phyloP scores from a whole-genome alignment of 768 basidiomycete genomes.

The Cystofilobasidium macerans region DNA sequence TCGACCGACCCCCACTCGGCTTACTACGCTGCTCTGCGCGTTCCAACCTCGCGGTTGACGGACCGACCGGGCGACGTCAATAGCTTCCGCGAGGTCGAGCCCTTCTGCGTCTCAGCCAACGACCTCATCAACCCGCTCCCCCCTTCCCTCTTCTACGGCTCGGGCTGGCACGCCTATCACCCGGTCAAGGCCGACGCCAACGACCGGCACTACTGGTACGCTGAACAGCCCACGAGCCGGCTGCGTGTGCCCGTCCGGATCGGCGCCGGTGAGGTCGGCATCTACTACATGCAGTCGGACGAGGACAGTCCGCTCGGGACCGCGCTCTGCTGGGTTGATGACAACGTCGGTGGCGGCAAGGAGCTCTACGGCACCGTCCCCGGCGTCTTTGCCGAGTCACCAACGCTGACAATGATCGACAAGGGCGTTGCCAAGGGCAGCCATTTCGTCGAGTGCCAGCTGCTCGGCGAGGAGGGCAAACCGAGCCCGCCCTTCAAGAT shows the following conservation, averaged over 20 bases:
- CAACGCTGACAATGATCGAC: conserved; percentile 78
- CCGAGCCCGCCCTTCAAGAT: conserved; percentile 10
- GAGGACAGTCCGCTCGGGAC: conserved; percentile 44
- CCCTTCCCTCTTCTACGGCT: conserved; percentile 82
- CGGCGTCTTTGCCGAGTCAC: conserved; percentile 46
- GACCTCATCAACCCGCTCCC: conserved; percentile 95
- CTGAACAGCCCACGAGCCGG: conserved; percentile 69
- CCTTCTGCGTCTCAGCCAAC: conserved; percentile 91
- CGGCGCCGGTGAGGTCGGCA: conserved; percentile 70
- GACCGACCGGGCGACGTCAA: conserved; percentile 42
- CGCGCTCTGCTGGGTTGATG: conserved; percentile 92
- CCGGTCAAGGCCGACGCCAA: conserved; percentile 47
- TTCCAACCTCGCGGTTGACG: conserved; percentile 65
- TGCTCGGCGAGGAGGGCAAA: conserved; percentile 58
- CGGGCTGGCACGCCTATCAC: conserved; percentile 76
- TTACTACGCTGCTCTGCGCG: conserved; percentile 42
- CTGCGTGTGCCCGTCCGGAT: conserved; percentile 72
- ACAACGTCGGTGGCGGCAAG: conserved; percentile 70
- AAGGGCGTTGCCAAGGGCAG: conserved; percentile 70
- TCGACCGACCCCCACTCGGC: conserved; percentile 30
- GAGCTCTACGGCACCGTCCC: conserved; percentile 67
- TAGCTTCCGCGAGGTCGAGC: conserved; percentile 70
- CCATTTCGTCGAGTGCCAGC: conserved; percentile 83
- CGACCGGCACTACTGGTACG: conserved; percentile 79
- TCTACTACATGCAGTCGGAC: conserved; percentile 71